phyloP scores from a whole-genome alignment of 2,329 filamentous ascomycete species.

The Laburnicola sp. region DNA sequence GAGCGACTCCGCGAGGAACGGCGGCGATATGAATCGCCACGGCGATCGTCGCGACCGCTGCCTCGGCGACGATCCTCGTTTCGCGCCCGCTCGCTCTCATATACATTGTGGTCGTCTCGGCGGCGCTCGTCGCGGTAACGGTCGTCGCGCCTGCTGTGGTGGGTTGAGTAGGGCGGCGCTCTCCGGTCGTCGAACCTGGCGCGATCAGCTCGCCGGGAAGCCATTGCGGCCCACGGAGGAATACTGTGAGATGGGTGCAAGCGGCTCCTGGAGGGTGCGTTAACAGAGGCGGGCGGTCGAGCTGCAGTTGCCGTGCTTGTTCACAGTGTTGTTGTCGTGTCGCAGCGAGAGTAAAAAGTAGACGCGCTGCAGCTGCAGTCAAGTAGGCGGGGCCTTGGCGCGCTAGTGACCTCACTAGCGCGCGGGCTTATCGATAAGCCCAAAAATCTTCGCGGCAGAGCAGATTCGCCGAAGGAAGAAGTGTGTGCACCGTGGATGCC shows the following conservation, averaged over 20 bases:
- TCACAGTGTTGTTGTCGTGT: neutral
- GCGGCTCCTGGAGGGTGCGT: neutral
- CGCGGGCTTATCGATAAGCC: constrained; percentile 2
- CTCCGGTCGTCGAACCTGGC: constrained; percentile 58
- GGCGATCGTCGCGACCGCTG: constrained; percentile 59
- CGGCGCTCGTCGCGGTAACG: constrained; percentile 46
- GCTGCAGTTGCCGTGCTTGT: neutral
- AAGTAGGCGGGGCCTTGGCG: no score
- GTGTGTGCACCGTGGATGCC: no score
- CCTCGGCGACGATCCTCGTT: constrained; percentile 58
- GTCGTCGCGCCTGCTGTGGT: constrained; percentile 50
- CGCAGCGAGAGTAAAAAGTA: neutral
- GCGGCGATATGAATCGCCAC: constrained; percentile 28
- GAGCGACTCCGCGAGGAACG: constrained; percentile 20
- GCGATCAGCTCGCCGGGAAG: constrained; percentile 70
- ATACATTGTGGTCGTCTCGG: constrained; percentile 41
- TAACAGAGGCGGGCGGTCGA: neutral
- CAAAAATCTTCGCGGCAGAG: neutral
- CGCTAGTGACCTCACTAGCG: neutral
- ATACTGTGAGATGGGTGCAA: constrained; percentile 4
- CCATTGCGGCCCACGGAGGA: constrained; percentile 36
- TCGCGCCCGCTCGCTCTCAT: constrained; percentile 42
- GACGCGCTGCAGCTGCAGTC: neutral
- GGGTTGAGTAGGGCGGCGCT: constrained; percentile 44
- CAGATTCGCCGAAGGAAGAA: neutral